phyloP scores from a whole-genome alignment of 2,329 filamentous ascomycete species.

The Hymenoscyphus scutula region DNA sequence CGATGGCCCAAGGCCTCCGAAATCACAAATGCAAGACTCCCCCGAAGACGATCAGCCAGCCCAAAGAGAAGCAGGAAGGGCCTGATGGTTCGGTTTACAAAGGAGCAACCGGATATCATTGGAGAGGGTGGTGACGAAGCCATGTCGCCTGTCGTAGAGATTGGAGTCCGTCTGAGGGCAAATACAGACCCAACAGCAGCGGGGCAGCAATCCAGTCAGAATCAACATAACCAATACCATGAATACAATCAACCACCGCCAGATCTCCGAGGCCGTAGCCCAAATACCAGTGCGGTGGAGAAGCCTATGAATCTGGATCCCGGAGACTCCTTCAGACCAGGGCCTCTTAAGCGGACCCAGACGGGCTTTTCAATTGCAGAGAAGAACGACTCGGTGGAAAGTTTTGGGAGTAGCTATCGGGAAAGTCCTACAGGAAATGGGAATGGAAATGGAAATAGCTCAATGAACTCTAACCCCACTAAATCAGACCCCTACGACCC shows the following conservation, averaged over 20 bases:
- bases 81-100: constrained; percentile 70
- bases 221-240: constrained; percentile 5
- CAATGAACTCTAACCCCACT: neutral
- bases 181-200: constrained; percentile 28
- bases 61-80: constrained; percentile 57
- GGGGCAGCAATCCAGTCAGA: constrained; percentile 14
- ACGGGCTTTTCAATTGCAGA: constrained; percentile 46
- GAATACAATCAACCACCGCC: neutral
- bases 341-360: constrained; percentile 54
- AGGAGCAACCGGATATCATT: constrained; percentile 74
- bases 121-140: constrained; percentile 90
- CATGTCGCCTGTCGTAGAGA: constrained; percentile 67
- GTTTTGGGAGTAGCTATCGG: constrained; percentile 1
- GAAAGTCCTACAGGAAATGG: neutral
- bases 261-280: constrained; percentile 8
- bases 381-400: constrained; percentile 12
- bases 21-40: constrained; percentile 32
- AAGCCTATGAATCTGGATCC: constrained; percentile 22
- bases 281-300: constrained; percentile 7
- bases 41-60: constrained; percentile 33
- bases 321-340: constrained; percentile 46
- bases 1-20: constrained; percentile 50
- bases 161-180: constrained; percentile 55
- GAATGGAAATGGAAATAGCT: constrained; percentile 9
- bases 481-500: constrained; percentile 16